Evolutionary conservation across 2,329 filamentous ascomycete genomes (phyloP).

Genomic region (Colletotrichum magnum): DNA sequence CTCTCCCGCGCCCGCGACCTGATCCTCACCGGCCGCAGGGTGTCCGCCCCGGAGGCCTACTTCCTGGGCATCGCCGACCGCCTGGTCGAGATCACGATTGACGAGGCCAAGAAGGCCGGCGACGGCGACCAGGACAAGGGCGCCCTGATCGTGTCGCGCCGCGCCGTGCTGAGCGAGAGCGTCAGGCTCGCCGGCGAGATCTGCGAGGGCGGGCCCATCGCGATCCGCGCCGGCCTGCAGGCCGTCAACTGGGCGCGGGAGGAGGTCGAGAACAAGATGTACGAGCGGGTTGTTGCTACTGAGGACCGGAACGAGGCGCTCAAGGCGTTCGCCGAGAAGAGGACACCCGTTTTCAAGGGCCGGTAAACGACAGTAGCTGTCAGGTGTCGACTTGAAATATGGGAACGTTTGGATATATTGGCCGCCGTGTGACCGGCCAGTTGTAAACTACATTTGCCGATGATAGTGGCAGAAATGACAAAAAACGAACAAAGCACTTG

Average conservation of each 20-base stretch:
- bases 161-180: constrained; percentile 80
- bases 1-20: constrained; percentile 87
- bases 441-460: not conserved
- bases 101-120: constrained; percentile 53
- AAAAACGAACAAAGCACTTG: not conserved
- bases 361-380: constrained; percentile 48
- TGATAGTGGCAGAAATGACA: no score
- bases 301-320: constrained; percentile 92
- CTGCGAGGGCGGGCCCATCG: constrained; percentile 90
- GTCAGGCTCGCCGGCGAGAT: constrained; percentile 86
- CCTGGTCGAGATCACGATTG: constrained; percentile 80
- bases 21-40: constrained; percentile 89
- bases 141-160: constrained; percentile 72
- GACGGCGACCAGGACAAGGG: constrained; percentile 51
- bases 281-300: constrained; percentile 85
- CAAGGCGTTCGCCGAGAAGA: constrained; percentile 80
- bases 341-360: constrained; percentile 71
- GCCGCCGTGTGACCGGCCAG: not conserved
- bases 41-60: constrained; percentile 88
- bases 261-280: constrained; percentile 88
- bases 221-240: constrained; percentile 82
- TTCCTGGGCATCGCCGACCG: constrained; percentile 91
- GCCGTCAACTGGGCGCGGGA: constrained; percentile 82
- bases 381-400: not conserved
- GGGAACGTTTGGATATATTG: not conserved